A percentile compares a stretch with the other conserved stretches of the same genome.
Evolutionary conservation across 441 rosid species (phyloP).

Genomic region (Jatropha multifida): DNA sequence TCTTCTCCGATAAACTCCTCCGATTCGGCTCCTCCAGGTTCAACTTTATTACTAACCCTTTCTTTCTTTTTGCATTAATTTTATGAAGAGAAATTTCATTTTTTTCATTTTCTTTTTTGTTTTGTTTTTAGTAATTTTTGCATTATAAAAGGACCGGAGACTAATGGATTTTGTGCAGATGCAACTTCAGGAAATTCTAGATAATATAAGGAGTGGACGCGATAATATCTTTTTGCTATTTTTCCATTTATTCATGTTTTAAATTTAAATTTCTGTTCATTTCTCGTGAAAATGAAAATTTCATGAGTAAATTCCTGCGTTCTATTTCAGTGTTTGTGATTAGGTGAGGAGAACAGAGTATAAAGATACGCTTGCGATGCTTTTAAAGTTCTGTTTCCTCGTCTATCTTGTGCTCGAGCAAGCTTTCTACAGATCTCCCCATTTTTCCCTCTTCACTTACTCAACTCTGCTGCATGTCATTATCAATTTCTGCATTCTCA

Average conservation of each 20-base stretch:
- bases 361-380: slow-evolving; percentile 27
- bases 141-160: slow-evolving; percentile 92
- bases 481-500: no score
- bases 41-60: neutral
- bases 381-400: no score
- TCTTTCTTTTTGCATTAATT: neutral
- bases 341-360: slow-evolving; percentile 87
- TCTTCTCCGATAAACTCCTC: slow-evolving; percentile 40
- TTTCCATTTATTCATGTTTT: neutral
- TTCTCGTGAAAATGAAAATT: neutral
- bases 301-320: neutral
- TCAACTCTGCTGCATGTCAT: no score
- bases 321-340: neutral
- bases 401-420: no score
- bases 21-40: slow-evolving; percentile 51
- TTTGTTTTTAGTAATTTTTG: slow-evolving; percentile 62
- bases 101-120: no score
- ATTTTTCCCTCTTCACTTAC: no score
- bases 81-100: neutral
- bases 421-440: neutral
- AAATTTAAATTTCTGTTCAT: neutral
- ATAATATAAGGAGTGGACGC: slow-evolving; percentile 81
- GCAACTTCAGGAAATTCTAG: slow-evolving; percentile 83
- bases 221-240: slow-evolving; percentile 83
- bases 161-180: slow-evolving; percentile 78